phyloP scores from a whole-genome alignment of 306 rosid species.

The Hippophae tibetana region DNA sequence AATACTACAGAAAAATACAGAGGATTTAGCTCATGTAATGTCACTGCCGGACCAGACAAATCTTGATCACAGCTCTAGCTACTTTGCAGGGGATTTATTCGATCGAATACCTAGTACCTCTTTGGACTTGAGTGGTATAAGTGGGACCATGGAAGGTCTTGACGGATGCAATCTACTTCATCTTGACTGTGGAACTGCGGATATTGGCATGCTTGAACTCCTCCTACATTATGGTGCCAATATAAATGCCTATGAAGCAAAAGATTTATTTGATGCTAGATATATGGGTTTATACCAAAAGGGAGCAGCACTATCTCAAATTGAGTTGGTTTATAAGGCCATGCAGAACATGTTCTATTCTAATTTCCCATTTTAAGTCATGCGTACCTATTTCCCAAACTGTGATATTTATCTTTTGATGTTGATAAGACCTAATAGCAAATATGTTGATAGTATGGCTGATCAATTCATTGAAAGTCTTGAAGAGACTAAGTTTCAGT shows the following conservation, averaged over 20 bases:
- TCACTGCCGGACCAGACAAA: conserved; percentile 65
- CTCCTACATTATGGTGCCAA: conserved; percentile 93
- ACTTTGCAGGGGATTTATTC: conserved; percentile 45
- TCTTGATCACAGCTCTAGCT: conserved; percentile 46
- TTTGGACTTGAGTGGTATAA: conserved; percentile 42
- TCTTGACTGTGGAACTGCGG: conserved; percentile 88
- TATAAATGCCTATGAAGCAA: conserved; percentile 60
- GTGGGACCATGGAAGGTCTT: conserved; percentile 49
- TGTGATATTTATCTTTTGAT: too few relatives aligned
- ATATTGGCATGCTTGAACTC: conserved; percentile 92
- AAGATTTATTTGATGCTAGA: conserved; percentile 16
- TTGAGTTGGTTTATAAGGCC: too few relatives aligned
- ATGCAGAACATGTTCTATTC: too few relatives aligned
- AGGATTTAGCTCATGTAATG: conserved; percentile 36
- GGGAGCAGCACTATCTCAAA: too few relatives aligned
- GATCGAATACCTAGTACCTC: conserved; percentile 59
- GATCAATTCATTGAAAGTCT: too few relatives aligned
- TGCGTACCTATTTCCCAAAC: too few relatives aligned
- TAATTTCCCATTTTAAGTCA: too few relatives aligned
- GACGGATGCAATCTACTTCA: conserved; percentile 85
- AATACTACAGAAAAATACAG: too few relatives aligned
- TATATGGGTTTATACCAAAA: too few relatives aligned
- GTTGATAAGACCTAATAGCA: too few relatives aligned
- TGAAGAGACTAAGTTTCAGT: too few relatives aligned
- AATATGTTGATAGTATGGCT: too few relatives aligned